Conservation (phyloP, 768 basidiomycete species). For the Dentipellis sp. region DNA sequence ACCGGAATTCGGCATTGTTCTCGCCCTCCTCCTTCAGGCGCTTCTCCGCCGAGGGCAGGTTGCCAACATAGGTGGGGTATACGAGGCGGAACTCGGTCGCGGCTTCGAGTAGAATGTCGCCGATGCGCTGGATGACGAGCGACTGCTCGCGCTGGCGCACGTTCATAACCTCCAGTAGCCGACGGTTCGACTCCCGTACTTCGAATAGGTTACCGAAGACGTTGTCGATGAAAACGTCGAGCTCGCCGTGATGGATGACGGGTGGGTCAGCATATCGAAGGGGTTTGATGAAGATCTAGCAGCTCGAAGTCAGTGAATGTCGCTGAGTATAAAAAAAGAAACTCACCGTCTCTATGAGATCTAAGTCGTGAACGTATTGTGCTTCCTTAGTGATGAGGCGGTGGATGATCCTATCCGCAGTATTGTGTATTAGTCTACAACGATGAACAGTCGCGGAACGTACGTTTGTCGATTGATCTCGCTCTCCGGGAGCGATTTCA, state of each 20-base stretch:
- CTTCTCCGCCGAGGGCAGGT: constrained; percentile 80
- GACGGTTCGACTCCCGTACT: constrained; percentile 74
- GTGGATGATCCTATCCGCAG: constrained; percentile 51
- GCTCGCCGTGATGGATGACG: constrained; percentile 41
- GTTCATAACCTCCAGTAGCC: constrained; percentile 78
- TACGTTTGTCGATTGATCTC: constrained; percentile 79
- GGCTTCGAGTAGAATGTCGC: constrained; percentile 81
- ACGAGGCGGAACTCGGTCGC: constrained; percentile 82
- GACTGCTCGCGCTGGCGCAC: constrained; percentile 80
- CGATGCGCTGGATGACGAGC: constrained; percentile 75
- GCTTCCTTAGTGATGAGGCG: constrained; percentile 85
- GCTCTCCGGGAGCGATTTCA: constrained; percentile 54
- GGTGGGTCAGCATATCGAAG: constrained; percentile 43
- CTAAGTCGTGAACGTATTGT: constrained; percentile 82
- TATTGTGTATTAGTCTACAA: constrained; percentile 2
- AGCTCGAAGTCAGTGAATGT: constrained; percentile 18
- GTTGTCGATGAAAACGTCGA: constrained; percentile 82
- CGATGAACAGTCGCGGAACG: constrained; percentile 3
- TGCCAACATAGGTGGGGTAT: constrained; percentile 81
- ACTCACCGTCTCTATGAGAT: constrained; percentile 65
- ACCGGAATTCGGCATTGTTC: constrained; percentile 66
- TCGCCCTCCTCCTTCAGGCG: constrained; percentile 82
- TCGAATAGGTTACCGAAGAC: constrained; percentile 87
- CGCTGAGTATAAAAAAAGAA: constrained; percentile 33
- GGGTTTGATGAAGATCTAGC: constrained; percentile 45